These are phyloP conservation scores for Dimocarpus longan DNA, from an alignment of 345 rosid species.

Conservation along the genomic window DNA sequence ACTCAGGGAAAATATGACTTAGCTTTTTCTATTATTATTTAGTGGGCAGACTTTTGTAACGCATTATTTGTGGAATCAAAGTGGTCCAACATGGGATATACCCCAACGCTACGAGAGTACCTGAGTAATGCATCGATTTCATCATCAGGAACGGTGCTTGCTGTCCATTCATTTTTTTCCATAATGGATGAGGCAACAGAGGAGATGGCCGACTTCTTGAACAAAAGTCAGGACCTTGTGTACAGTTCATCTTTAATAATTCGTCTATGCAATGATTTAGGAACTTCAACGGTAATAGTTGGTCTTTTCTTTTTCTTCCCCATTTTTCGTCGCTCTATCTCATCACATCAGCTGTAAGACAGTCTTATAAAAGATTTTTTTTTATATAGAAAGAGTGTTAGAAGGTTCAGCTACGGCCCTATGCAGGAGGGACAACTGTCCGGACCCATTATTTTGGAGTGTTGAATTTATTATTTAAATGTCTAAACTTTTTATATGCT, in stretches of 20 bases:
- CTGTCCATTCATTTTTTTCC: conserved; percentile 32
- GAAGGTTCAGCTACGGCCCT: too few relatives aligned
- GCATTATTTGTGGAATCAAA: conserved; percentile 51
- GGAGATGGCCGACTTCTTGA: conserved; percentile 9
- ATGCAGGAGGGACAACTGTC: too few relatives aligned
- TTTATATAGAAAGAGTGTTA: too few relatives aligned
- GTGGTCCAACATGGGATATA: conserved; percentile 40
- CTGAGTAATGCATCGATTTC: conserved; percentile 47
- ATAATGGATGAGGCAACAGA: conserved; percentile 15
- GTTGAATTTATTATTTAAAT: too few relatives aligned
- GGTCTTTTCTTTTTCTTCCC: too few relatives aligned
- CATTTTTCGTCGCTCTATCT: too few relatives aligned
- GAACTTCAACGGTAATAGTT: conserved; percentile 36
- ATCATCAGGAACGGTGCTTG: conserved; percentile 42
- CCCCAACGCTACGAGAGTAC: conserved; percentile 47
- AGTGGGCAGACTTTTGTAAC: conserved; percentile 63
- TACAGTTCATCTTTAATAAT: conserved; percentile 40
- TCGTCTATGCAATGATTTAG: conserved; percentile 55
- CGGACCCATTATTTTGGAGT: too few relatives aligned
- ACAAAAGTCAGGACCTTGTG: conserved; percentile 30
- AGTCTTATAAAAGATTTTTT: too few relatives aligned
- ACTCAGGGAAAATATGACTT: too few relatives aligned
- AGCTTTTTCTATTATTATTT: not conserved
- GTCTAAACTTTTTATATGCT: too few relatives aligned
- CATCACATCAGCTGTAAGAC: too few relatives aligned